Conservation (phyloP, 73 alveolate genomes). For the Stentor coeruleus region DNA sequence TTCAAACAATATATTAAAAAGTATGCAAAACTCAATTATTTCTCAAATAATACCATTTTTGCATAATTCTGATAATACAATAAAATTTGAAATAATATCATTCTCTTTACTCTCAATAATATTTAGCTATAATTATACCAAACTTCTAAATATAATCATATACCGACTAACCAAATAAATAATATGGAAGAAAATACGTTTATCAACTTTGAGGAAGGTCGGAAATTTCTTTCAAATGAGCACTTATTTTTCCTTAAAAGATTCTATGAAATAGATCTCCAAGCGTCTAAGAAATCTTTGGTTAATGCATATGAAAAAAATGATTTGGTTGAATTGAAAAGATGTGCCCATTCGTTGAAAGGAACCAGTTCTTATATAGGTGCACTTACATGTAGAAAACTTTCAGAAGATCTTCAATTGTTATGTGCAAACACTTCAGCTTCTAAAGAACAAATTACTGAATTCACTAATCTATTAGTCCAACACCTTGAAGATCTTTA, state of each 20-base stretch:
- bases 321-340: constrained; percentile 6
- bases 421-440: constrained; percentile 7
- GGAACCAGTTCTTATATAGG: constrained; percentile 19
- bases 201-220: background rate
- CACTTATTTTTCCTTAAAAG: background rate
- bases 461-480: background rate
- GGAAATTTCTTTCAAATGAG: background rate
- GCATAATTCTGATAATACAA: too few relatives aligned
- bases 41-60: too few relatives aligned
- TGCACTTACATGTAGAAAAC: background rate
- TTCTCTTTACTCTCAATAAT: too few relatives aligned
- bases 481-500: background rate
- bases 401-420: background rate
- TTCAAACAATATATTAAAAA: too few relatives aligned
- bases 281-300: background rate
- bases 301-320: background rate
- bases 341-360: constrained; percentile 15
- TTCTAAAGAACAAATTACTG: background rate
- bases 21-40: too few relatives aligned
- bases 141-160: too few relatives aligned
- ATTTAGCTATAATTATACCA: too few relatives aligned
- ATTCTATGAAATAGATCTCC: background rate
- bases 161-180: too few relatives aligned
- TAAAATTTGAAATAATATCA: too few relatives aligned
- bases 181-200: background rate